phyloP scores from a whole-genome alignment of 2,329 filamentous ascomycete species.

The Trichoderma citrinoviride region DNA sequence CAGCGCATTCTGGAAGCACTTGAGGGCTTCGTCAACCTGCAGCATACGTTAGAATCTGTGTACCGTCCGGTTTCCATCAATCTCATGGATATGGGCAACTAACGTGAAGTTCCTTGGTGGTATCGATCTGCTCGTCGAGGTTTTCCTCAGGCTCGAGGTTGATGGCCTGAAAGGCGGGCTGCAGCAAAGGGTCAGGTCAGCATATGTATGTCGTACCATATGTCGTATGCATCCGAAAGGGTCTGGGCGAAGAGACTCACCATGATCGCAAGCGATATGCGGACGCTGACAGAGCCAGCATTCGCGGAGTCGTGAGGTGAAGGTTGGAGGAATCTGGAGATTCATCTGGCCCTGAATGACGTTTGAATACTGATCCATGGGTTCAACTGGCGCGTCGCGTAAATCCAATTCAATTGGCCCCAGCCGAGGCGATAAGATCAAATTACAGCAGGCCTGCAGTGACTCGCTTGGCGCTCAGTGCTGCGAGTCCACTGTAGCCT shows the following conservation, averaged over 20 bases:
- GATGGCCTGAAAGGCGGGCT: conserved; percentile 76
- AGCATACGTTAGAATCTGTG: background rate
- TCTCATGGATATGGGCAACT: conserved; percentile 7
- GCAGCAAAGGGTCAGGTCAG: conserved; percentile 21
- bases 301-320: conserved; percentile 7
- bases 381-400: conserved; percentile 15
- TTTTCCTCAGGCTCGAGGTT: conserved; percentile 94
- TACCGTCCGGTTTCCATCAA: background rate
- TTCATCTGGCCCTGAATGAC: conserved; percentile 8
- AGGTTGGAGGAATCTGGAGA: background rate
- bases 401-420: background rate
- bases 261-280: conserved; percentile 23
- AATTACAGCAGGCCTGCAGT: background rate
- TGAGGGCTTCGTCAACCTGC: conserved; percentile 89
- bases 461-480: background rate
- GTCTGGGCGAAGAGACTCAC: background rate
- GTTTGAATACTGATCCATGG: background rate
- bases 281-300: conserved; percentile 11
- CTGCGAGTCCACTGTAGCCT: background rate
- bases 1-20: conserved; percentile 86
- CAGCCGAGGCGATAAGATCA: conserved; percentile 13
- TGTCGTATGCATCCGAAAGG: background rate
- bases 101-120: conserved; percentile 87
- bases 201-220: too few relatives aligned
- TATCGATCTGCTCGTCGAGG: conserved; percentile 86